Evolutionary conservation across 2,329 filamentous ascomycete species (phyloP).

Genomic region (Periglandula ipomoeae): DNA sequence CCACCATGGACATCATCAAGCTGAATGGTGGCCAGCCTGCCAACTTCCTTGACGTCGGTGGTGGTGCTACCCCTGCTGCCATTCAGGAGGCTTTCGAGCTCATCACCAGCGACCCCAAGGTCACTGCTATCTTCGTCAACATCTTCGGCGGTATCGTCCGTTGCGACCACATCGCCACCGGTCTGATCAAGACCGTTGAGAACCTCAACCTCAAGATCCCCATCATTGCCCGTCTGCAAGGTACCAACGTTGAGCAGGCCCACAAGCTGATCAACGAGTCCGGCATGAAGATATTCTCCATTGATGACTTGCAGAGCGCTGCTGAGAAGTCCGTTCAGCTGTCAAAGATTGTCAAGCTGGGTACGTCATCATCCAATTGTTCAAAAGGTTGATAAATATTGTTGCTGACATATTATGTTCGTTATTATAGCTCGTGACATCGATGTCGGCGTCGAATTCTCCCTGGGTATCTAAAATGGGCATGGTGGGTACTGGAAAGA

Average conservation of each 20-base stretch:
- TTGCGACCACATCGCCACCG: conserved; percentile 94
- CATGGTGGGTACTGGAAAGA: conserved; percentile 6
- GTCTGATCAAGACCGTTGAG: conserved; percentile 90
- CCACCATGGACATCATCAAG: conserved; percentile 99
- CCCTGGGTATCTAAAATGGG: conserved; percentile 67
- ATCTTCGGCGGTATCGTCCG: conserved; percentile 99
- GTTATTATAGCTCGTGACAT: conserved; percentile 72
- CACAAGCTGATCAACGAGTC: conserved; percentile 93
- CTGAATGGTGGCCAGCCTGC: conserved; percentile 91
- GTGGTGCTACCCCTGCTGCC: conserved; percentile 90
- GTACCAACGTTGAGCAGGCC: conserved; percentile 94
- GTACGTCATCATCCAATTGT: too few species aligned
- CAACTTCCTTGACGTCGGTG: conserved; percentile 98
- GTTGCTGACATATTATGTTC: conserved; percentile 13
- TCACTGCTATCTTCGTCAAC: conserved; percentile 98
- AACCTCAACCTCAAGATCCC: conserved; percentile 93
- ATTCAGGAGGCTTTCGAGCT: conserved; percentile 98
- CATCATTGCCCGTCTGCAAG: conserved; percentile 94
- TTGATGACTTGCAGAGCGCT: conserved; percentile 93
- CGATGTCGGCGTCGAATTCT: conserved; percentile 93
- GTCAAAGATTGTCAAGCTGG: conserved; percentile 98
- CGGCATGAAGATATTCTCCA: conserved; percentile 98
- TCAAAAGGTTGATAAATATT: too few species aligned
- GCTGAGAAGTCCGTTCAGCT: conserved; percentile 98
- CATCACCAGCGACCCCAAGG: conserved; percentile 97